Conservation (phyloP, 1,284 basidiomycete species). For the Ganoderma meredithae region DNA sequence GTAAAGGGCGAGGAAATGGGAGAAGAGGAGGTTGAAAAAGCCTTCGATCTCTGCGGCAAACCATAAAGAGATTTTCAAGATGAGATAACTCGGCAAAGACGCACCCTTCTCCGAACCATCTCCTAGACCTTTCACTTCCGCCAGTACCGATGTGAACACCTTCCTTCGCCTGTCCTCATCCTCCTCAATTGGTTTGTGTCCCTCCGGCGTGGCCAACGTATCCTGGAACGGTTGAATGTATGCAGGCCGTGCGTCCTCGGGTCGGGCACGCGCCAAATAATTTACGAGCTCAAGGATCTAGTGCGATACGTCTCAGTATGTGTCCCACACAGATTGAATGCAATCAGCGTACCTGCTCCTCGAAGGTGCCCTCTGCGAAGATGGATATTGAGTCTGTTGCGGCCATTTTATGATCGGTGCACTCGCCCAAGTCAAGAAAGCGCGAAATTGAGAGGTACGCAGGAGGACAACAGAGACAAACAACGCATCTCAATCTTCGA, state of each 20-base stretch:
- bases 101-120: slow-evolving; percentile 79
- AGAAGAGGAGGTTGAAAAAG: slow-evolving; percentile 84
- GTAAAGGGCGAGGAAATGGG: slow-evolving; percentile 71
- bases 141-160: slow-evolving; percentile 64
- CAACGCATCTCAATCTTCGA: slow-evolving; percentile 16
- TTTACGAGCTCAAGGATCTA: slow-evolving; percentile 84
- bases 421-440: slow-evolving; percentile 19
- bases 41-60: slow-evolving; percentile 74
- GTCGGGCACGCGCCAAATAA: slow-evolving; percentile 73
- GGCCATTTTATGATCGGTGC: slow-evolving; percentile 43
- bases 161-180: slow-evolving; percentile 59
- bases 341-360: slow-evolving; percentile 72
- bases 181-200: slow-evolving; percentile 59
- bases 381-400: slow-evolving; percentile 81
- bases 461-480: slow-evolving; percentile 27
- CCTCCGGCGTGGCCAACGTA: slow-evolving; percentile 61
- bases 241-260: slow-evolving; percentile 72
- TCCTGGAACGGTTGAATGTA: slow-evolving; percentile 75
- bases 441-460: slow-evolving; percentile 30
- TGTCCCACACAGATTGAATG: not conserved
- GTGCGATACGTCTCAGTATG: slow-evolving; percentile 22
- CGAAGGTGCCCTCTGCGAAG: slow-evolving; percentile 88
- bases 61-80: slow-evolving; percentile 10
- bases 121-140: slow-evolving; percentile 71
- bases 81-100: slow-evolving; percentile 33